Percentiles rank a stretch among this genome's conserved stretches.
Evolutionary conservation across 768 basidiomycete species (phyloP).

Genomic region (Zangia roseola): DNA sequence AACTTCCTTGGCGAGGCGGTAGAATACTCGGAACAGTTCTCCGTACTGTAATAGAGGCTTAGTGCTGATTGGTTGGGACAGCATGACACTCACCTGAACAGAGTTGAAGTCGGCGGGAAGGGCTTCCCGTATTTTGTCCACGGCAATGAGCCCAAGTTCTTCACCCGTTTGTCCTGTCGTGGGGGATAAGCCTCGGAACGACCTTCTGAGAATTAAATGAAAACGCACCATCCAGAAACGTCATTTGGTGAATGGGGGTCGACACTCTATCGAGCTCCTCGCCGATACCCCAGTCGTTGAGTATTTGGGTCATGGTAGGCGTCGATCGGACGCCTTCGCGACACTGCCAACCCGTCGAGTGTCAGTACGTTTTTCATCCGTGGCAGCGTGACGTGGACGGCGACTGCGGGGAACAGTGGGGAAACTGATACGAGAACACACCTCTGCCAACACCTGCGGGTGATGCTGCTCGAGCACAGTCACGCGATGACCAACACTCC

Average conservation of each 20-base stretch:
- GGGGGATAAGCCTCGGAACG: background rate
- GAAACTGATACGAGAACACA: conserved; percentile 7
- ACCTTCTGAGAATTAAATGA: too few relatives aligned
- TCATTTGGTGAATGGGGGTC: conserved; percentile 12
- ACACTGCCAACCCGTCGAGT: conserved; percentile 17
- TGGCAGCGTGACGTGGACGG: background rate
- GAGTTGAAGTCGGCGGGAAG: conserved; percentile 46
- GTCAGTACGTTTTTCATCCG: background rate
- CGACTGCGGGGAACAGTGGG: background rate
- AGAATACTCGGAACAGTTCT: conserved; percentile 48
- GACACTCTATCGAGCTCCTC: conserved; percentile 39
- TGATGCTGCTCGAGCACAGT: conserved; percentile 49
- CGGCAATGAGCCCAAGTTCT: conserved; percentile 41
- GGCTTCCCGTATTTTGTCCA: conserved; percentile 44
- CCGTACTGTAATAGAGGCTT: conserved; percentile 40
- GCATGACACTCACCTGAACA: conserved; percentile 39
- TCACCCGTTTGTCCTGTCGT: conserved; percentile 41
- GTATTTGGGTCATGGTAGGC: conserved; percentile 57
- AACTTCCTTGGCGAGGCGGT: conserved; percentile 42
- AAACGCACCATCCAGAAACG: conserved; percentile 17
- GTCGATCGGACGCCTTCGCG: conserved; percentile 43
- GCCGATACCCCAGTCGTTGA: conserved; percentile 53
- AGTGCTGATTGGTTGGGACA: background rate
- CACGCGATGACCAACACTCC: conserved; percentile 54
- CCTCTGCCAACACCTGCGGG: conserved; percentile 39